These are phyloP conservation scores for Saccharomyces paradoxus DNA, from an alignment of 805 yeast genomes.

Conservation along the genomic window DNA sequence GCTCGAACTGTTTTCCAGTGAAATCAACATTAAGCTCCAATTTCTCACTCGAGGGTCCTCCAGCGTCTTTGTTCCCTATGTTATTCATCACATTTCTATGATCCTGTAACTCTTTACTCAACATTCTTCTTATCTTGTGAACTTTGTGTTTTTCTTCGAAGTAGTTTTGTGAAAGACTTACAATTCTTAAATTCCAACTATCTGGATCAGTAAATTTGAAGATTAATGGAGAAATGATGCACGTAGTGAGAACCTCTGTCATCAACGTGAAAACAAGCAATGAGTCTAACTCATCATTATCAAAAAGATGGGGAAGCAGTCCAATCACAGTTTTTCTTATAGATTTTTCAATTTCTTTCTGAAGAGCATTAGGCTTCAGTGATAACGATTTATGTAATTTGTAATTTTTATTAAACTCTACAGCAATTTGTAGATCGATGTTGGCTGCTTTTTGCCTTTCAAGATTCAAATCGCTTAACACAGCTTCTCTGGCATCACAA, in stretches of 20 bases:
- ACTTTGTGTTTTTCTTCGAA: conserved; percentile 71
- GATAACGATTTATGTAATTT: conserved; percentile 52
- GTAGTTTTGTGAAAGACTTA: conserved; percentile 50
- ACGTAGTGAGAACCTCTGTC: conserved; percentile 55
- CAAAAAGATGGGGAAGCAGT: conserved; percentile 42
- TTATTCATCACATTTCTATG: conserved; percentile 1
- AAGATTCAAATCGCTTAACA: conserved; percentile 19
- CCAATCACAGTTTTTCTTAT: conserved; percentile 36
- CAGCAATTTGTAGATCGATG: conserved; percentile 36
- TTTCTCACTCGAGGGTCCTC: background rate
- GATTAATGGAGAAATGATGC: conserved; percentile 45
- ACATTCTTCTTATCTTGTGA: conserved; percentile 56
- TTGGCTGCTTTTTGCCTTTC: conserved; percentile 30
- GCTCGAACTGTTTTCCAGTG: conserved; percentile 23
- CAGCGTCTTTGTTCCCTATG: conserved; percentile 5
- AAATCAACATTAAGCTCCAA: conserved; percentile 9
- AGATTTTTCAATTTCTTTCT: conserved; percentile 42
- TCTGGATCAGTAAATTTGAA: conserved; percentile 61
- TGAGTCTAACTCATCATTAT: conserved; percentile 37
- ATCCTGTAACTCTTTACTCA: conserved; percentile 51
- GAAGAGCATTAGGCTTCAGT: conserved; percentile 28
- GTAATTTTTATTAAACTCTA: conserved; percentile 31
- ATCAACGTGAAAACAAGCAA: conserved; percentile 42
- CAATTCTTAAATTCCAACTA: conserved; percentile 61
- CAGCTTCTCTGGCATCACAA: conserved; percentile 34